Conservation (phyloP, 192 early-diverging fungal species). For the Coemansia sp. region DNA sequence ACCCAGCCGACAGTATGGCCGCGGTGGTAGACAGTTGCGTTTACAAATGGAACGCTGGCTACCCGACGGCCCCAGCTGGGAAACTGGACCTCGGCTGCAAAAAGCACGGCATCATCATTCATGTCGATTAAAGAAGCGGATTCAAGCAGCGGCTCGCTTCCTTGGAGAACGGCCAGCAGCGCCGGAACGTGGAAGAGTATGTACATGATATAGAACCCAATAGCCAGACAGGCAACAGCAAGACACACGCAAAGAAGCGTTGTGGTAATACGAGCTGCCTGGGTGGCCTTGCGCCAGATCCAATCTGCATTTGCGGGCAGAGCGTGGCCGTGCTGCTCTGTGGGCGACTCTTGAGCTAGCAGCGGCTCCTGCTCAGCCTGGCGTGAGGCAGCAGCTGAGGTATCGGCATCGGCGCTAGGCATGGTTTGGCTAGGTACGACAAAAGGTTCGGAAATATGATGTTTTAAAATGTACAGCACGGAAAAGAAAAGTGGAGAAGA, state of each 20-base stretch:
- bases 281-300: neutral
- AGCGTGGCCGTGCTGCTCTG: neutral
- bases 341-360: neutral
- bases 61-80: slow-evolving; percentile 9
- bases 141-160: slow-evolving; percentile 18
- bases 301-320: neutral
- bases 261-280: slow-evolving; percentile 1
- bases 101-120: slow-evolving; percentile 16
- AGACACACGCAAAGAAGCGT: slow-evolving; percentile 18
- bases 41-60: slow-evolving; percentile 18
- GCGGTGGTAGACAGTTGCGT: slow-evolving; percentile 31
- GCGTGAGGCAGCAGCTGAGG: neutral
- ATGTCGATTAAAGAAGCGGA: slow-evolving; percentile 26
- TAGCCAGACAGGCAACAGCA: slow-evolving; percentile 11
- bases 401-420: neutral
- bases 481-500: neutral
- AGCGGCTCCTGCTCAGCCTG: slow-evolving; percentile 27
- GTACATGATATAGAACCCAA: slow-evolving; percentile 39
- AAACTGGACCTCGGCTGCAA: slow-evolving; percentile 25
- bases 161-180: slow-evolving; percentile 7
- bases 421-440: neutral
- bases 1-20: slow-evolving; percentile 31
- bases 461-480: neutral
- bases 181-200: slow-evolving; percentile 22
- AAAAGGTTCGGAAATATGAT: neutral